Conservation (phyloP, 345 rosid genomes). For the Eucalyptus marginata region DNA sequence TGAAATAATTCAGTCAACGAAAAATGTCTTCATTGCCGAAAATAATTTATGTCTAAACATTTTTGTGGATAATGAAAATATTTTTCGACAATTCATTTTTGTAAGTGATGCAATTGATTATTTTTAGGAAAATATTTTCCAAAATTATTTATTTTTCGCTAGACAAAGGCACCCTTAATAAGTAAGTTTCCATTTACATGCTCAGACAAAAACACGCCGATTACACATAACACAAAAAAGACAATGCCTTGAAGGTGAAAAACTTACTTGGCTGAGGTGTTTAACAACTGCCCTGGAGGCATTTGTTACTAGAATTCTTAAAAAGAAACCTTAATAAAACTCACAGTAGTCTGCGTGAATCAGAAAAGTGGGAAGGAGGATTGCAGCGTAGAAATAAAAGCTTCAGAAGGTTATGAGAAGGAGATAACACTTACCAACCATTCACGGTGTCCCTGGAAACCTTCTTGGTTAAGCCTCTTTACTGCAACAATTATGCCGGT, state of each 20-base stretch:
- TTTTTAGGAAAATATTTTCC: background rate
- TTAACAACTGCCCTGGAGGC: background rate
- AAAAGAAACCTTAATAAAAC: background rate
- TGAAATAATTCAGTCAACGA: background rate
- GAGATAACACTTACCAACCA: slow-evolving; percentile 62
- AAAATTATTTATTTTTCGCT: background rate
- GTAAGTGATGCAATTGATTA: background rate
- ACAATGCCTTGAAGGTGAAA: background rate
- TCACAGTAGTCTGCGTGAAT: background rate
- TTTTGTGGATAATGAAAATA: background rate
- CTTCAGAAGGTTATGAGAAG: background rate
- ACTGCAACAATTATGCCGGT: slow-evolving; percentile 81
- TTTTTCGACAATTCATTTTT: background rate
- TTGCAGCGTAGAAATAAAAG: background rate
- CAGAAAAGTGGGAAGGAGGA: background rate
- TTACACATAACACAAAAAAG: background rate
- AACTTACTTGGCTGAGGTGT: background rate
- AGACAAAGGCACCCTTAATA: background rate
- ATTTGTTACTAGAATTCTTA: background rate
- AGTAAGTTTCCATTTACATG: background rate
- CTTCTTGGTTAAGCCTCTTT: slow-evolving; percentile 81
- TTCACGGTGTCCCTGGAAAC: slow-evolving; percentile 94
- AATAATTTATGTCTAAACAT: background rate
- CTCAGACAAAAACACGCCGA: background rate
- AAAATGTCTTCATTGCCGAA: background rate